These are phyloP conservation scores for Termitomyces sp. DNA, from an alignment of 768 basidiomycete species.

Conservation along the genomic window DNA sequence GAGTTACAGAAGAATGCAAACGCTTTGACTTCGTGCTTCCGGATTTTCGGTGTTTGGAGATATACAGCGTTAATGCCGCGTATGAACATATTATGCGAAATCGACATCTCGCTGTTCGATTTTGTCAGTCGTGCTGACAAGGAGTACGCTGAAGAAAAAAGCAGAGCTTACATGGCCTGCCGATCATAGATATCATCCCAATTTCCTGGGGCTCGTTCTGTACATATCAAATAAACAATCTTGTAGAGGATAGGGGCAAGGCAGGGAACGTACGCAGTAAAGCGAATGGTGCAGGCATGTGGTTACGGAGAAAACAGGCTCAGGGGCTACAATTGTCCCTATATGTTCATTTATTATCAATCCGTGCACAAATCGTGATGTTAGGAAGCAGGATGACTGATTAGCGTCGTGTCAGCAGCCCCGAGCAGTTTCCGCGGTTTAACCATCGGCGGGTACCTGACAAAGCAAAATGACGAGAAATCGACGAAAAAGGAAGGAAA, in stretches of 20 bases:
- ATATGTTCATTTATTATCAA: too few relatives aligned
- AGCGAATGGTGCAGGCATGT: conserved; percentile 11
- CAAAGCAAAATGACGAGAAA: too few relatives aligned
- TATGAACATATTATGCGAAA: conserved; percentile 28
- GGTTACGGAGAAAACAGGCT: not conserved
- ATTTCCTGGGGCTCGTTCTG: conserved; percentile 21
- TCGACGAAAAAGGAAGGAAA: too few relatives aligned
- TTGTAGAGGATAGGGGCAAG: not conserved
- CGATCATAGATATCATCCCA: conserved; percentile 26
- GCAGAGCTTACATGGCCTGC: conserved; percentile 23
- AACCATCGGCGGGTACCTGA: too few relatives aligned
- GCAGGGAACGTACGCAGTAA: not conserved
- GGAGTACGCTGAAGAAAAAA: not conserved
- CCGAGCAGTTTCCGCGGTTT: too few relatives aligned
- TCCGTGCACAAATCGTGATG: too few relatives aligned
- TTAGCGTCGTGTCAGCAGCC: too few relatives aligned
- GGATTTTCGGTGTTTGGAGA: conserved; percentile 21
- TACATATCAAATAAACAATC: not conserved
- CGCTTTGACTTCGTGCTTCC: conserved; percentile 20
- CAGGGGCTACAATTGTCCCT: too few relatives aligned
- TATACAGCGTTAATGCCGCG: conserved; percentile 26
- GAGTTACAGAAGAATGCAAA: conserved; percentile 26
- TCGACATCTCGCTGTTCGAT: conserved; percentile 25
- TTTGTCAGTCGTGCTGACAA: not conserved
- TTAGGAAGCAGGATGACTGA: too few relatives aligned